Conservation (phyloP, 345 rosid genomes). For the Aurinia saxatilis region DNA sequence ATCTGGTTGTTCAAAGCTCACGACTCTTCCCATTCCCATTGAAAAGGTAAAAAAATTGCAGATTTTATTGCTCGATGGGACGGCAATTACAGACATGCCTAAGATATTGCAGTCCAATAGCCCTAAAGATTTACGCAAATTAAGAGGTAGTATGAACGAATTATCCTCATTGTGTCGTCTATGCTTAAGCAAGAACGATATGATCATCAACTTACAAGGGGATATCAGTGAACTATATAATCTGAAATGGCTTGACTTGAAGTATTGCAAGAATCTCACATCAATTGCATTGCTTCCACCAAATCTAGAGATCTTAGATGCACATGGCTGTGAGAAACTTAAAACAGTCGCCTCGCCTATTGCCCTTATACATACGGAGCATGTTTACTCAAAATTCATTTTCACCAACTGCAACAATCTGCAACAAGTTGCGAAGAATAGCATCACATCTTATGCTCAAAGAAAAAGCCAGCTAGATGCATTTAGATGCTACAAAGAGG, state of each 20-base stretch:
- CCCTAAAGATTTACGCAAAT: neutral
- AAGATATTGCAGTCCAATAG: neutral
- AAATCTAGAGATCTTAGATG: constrained; percentile 16
- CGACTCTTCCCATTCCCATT: neutral
- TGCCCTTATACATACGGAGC: constrained; percentile 11
- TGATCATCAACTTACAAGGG: neutral
- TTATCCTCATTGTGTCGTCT: neutral
- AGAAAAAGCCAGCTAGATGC: constrained; percentile 2
- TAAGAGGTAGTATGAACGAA: neutral
- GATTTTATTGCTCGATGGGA: constrained; percentile 8
- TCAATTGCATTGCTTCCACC: constrained; percentile 10
- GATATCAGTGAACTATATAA: neutral
- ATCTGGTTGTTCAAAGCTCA: constrained; percentile 10
- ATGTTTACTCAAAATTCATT: constrained; percentile 14
- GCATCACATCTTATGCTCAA: constrained; percentile 13
- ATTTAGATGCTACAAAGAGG: constrained; percentile 6
- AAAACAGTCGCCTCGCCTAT: neutral
- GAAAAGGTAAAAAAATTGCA: constrained; percentile 9
- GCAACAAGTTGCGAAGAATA: constrained; percentile 7
- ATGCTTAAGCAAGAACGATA: constrained; percentile 3
- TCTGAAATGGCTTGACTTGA: constrained; percentile 8
- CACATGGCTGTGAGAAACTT: constrained; percentile 12
- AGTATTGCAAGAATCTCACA: constrained; percentile 7
- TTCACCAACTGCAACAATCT: constrained; percentile 19
- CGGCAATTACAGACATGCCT: constrained; percentile 10